Percentiles rank a stretch among this genome's conserved stretches.
Evolutionary conservation across 129 eudicot species (phyloP).

Genomic region (Silybum marianum): DNA sequence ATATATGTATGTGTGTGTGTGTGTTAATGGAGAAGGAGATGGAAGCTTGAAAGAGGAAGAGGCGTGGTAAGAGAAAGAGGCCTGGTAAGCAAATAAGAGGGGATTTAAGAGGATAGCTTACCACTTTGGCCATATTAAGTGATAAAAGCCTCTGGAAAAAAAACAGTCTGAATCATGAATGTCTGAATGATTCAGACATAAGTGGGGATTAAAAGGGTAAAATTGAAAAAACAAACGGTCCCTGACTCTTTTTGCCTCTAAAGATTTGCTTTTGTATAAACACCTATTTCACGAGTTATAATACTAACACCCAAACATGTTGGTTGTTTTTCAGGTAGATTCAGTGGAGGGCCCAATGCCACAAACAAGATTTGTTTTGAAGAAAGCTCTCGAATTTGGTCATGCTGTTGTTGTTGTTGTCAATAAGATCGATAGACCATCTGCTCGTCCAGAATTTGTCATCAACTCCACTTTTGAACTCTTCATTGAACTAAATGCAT

Average conservation of each 20-base stretch:
- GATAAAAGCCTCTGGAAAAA: too few relatives aligned
- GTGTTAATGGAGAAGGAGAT: too few relatives aligned
- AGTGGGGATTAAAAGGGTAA: too few relatives aligned
- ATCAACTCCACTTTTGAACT: conserved; percentile 95
- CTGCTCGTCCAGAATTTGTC: conserved; percentile 98
- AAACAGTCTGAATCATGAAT: too few relatives aligned
- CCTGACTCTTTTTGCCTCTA: background rate
- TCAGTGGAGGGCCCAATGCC: conserved; percentile 99
- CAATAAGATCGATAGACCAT: conserved; percentile 86
- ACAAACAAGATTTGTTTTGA: conserved; percentile 94
- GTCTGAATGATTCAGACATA: too few relatives aligned
- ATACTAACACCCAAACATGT: conserved; percentile 15
- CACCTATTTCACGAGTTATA: background rate
- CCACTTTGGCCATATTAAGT: too few relatives aligned
- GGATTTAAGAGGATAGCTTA: too few relatives aligned
- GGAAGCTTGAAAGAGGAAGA: too few relatives aligned
- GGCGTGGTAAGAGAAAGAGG: too few relatives aligned
- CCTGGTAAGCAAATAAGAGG: too few relatives aligned
- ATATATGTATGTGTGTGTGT: too few relatives aligned
- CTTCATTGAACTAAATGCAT: conserved; percentile 95
- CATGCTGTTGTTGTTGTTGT: conserved; percentile 97
- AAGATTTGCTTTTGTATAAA: background rate
- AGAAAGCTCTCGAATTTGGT: conserved; percentile 98
- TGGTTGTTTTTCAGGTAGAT: conserved; percentile 68
- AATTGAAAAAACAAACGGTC: background rate